Base-by-base conservation (phyloP, 148 eudicot species). In the Gaultheria prostrata region DNA sequence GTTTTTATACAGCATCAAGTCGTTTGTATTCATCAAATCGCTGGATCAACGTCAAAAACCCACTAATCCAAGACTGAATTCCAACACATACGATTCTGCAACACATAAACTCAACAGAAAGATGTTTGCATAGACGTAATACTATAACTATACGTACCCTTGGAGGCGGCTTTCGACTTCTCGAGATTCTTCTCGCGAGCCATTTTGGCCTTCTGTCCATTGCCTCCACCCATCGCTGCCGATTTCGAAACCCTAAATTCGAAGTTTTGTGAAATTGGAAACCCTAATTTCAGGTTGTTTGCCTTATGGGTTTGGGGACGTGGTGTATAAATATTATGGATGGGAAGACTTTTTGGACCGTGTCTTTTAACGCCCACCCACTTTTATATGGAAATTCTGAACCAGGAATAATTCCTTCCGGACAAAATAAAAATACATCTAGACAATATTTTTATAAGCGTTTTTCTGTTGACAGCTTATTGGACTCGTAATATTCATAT, bases 181-280 rank as follows among this genome's bases (percentile, higher is more conserved):
- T 93, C 94, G 83, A 89, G 12, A 84, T 92, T 89, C 85, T 80
- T 89, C 87, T 92, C 97, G 15, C 94, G 94, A 83, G 97, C 97
- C 91, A 89, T 93, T 87, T 90, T 93, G 6, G 95, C 82, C 81
- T 92, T 93, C 88, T 92, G 93, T 13, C 85, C 93, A 81, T 91
- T 92, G 84, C 94, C 95, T 70, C 94, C 95, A 10, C 95, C 95
- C 95, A 94, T 94, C 12, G 82, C 71, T 74, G 28, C 69, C n/a
- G 14, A 8, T 21, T 61, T 8, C 28, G 67, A 61, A 61, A 61
- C 30, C 67, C 67, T 61, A 61, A 10, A 21, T n/a, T 61, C 67
- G 12, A 61, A 39, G 43, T 39, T 1, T 21, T 61, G 1, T n/a
- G 35, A 67, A 67, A 28, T 28, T 4, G 33, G 28, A 67, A 67